Evolutionary conservation across 371 early-diverging fungal species (phyloP).

Genomic region (Rhizopus sp.): DNA sequence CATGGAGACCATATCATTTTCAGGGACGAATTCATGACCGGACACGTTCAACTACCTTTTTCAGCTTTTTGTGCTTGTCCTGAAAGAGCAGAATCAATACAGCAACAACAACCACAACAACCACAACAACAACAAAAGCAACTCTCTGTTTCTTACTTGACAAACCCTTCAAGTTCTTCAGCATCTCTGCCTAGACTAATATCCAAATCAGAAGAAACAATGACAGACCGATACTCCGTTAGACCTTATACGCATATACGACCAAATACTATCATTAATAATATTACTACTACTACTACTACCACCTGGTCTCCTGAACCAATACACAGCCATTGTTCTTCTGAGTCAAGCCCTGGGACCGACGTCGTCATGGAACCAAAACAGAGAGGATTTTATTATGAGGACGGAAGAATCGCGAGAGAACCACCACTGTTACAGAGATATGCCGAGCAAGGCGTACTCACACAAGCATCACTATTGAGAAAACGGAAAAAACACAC

Average conservation of each 20-base stretch:
- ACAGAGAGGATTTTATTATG: slow-evolving; percentile 51
- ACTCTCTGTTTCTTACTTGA: slow-evolving; percentile 39
- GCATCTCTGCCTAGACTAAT: slow-evolving; percentile 8
- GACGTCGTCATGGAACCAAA: slow-evolving; percentile 44
- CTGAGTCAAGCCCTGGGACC: slow-evolving; percentile 4
- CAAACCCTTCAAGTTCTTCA: slow-evolving; percentile 13
- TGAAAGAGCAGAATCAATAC: slow-evolving; percentile 17
- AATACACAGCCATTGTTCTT: neutral
- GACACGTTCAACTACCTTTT: slow-evolving; percentile 18
- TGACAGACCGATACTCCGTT: slow-evolving; percentile 27
- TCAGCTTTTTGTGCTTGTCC: slow-evolving; percentile 12
- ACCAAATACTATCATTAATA: slow-evolving; percentile 2
- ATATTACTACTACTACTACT: neutral
- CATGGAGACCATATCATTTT: slow-evolving; percentile 41
- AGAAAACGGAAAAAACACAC: slow-evolving; percentile 41
- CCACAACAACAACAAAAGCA: slow-evolving; percentile 20
- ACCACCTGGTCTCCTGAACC: slow-evolving; percentile 21
- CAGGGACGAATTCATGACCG: slow-evolving; percentile 19
- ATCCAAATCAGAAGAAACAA: slow-evolving; percentile 13
- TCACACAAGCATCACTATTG: slow-evolving; percentile 49
- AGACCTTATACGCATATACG: slow-evolving; percentile 24
- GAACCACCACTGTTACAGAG: slow-evolving; percentile 44
- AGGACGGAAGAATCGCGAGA: slow-evolving; percentile 44
- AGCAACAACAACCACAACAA: slow-evolving; percentile 7
- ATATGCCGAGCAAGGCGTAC: slow-evolving; percentile 49